Conservation (phyloP, 2,329 filamentous ascomycete genomes). For the Tolypocladium guangdongense region DNA sequence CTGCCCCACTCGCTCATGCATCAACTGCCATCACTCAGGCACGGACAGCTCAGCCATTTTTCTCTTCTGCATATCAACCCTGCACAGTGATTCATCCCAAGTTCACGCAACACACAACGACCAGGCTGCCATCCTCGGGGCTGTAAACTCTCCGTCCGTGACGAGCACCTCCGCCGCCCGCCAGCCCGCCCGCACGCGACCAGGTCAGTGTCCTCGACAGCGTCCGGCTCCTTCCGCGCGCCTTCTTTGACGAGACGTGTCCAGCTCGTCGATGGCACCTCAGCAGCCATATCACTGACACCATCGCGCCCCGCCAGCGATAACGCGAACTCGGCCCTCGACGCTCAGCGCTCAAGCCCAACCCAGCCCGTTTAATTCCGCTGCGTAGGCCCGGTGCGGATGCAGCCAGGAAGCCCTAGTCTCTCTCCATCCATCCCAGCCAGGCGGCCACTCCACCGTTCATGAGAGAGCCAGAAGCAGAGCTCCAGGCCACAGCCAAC, state of each 20-base stretch:
- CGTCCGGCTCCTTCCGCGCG: background rate
- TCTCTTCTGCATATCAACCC: background rate
- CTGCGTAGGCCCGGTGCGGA: constrained; percentile 1
- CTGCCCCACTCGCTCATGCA: background rate
- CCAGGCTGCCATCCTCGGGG: background rate
- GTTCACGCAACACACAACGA: background rate
- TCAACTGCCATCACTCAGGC: background rate
- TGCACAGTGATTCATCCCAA: background rate
- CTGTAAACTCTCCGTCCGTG: background rate
- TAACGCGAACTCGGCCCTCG: background rate
- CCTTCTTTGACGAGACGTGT: background rate
- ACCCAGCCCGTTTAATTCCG: background rate
- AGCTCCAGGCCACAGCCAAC: constrained; percentile 41
- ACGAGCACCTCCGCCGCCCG: background rate
- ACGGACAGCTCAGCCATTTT: background rate
- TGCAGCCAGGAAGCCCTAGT: constrained; percentile 1
- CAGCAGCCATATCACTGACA: background rate
- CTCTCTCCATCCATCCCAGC: constrained; percentile 2
- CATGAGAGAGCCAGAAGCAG: constrained; percentile 36
- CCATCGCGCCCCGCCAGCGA: background rate
- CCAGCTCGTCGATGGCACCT: background rate
- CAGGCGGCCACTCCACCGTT: constrained; percentile 12
- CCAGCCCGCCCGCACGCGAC: background rate
- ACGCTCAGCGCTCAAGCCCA: background rate
- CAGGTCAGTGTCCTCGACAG: background rate